phyloP scores from a whole-genome alignment of 768 basidiomycete genomes.

The Nevesoporus exiguus region DNA sequence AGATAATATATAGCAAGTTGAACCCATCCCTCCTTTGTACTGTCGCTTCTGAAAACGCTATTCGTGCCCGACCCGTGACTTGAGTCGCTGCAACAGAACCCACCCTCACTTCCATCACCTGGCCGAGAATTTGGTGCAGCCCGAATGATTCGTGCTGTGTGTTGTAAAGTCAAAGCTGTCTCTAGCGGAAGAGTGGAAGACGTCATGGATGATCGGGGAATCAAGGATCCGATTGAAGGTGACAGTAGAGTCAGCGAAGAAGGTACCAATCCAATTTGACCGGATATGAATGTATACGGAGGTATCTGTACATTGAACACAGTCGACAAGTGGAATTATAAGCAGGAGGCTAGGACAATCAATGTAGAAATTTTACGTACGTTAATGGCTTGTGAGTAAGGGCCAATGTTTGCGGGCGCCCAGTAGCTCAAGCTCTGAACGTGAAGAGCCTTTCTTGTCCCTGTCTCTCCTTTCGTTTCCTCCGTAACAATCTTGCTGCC shows the following conservation, averaged over 20 bases:
- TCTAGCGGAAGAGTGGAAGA: conserved; percentile 55
- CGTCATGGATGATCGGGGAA: conserved; percentile 46
- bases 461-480: conserved; percentile 28
- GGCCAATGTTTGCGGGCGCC: conserved; percentile 99
- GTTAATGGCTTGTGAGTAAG: conserved; percentile 90
- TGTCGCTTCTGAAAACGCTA: conserved; percentile 31
- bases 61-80: conserved; percentile 23
- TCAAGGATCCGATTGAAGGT: conserved; percentile 33
- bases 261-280: conserved; percentile 92
- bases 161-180: conserved; percentile 74
- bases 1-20: conserved; percentile 78
- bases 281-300: conserved; percentile 82
- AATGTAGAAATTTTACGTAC: conserved; percentile 42
- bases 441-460: conserved; percentile 69
- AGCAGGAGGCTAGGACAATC: not conserved
- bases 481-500: conserved; percentile 10
- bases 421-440: conserved; percentile 97
- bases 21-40: conserved; percentile 41
- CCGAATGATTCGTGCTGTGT: conserved; percentile 61
- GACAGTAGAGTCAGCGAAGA: conserved; percentile 63
- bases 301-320: conserved; percentile 48
- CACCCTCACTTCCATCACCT: conserved; percentile 27
- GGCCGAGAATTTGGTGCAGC: conserved; percentile 50
- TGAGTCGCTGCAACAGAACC: conserved; percentile 22
- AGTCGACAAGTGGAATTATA: not conserved